Conservation (phyloP, 2,329 filamentous ascomycete genomes). For the Ophiostoma montium region DNA sequence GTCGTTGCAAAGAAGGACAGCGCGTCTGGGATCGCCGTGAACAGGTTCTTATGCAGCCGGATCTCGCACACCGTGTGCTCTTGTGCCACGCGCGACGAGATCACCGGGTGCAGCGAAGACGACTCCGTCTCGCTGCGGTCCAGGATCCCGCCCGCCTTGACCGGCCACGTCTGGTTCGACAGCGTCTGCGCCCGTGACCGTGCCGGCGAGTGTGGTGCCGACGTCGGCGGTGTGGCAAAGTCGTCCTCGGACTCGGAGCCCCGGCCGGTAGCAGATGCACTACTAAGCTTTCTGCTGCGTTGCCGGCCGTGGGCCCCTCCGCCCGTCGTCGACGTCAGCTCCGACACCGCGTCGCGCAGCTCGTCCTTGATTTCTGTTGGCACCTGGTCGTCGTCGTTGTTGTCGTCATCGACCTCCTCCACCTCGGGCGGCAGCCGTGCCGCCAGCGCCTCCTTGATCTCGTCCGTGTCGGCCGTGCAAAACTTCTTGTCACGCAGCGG, state of each 20-base stretch:
- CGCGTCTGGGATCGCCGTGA: constrained; percentile 55
- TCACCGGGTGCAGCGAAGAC: constrained; percentile 42
- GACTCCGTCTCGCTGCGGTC: constrained; percentile 56
- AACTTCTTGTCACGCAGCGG: constrained; percentile 82
- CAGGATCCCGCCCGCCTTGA: constrained; percentile 47
- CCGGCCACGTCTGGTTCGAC: constrained; percentile 32
- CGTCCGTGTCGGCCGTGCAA: constrained; percentile 62
- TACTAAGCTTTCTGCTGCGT: constrained; percentile 6
- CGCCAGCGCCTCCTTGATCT: constrained; percentile 62
- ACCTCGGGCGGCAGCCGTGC: constrained; percentile 45
- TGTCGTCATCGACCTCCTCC: constrained; percentile 5
- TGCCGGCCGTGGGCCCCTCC: neutral
- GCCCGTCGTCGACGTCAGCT: constrained; percentile 1
- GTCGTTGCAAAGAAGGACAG: constrained; percentile 58
- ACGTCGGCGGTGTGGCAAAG: constrained; percentile 44
- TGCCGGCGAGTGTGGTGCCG: constrained; percentile 34
- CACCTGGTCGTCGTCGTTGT: neutral
- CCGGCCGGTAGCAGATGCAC: constrained; percentile 3
- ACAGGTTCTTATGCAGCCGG: constrained; percentile 63
- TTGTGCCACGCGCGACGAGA: constrained; percentile 40
- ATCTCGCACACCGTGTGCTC: constrained; percentile 40
- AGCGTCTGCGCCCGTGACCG: constrained; percentile 34
- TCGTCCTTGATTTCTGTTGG: constrained; percentile 6
- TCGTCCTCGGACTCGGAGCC: constrained; percentile 34
- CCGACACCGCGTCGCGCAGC: constrained; percentile 9